Base-by-base conservation (phyloP, 2,329 filamentous ascomycete genomes). In the Cladosporium sp. region DNA sequence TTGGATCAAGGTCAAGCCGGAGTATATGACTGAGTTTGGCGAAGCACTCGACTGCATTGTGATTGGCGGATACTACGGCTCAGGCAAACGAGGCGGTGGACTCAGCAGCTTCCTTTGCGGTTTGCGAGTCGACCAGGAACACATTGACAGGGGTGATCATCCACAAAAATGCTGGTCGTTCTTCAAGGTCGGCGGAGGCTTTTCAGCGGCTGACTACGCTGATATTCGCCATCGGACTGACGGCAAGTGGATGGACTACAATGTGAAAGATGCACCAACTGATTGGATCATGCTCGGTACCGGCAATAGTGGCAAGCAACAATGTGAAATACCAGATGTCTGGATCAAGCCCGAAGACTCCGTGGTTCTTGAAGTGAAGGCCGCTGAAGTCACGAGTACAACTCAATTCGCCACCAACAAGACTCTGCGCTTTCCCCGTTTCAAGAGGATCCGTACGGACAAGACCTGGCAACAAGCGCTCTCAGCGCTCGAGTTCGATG, bases 1-100 rank as follows among this genome's bases (percentile, higher is more conserved):
- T 68, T 98, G 93, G 93, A 85, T 96, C 71, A 98, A 98, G 66
- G 91, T 98, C 7, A 98, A 98, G 62, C 93, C 93, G 1, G 93
- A 98, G 57, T 98, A 98, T 67, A 96, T 97, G 91, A 84, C 84
- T 2, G 92, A 95, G 55, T 95, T 93, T 65, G 93, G 93, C 54
- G 92, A 97, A 69, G 88, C 86, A 0, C 80, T 98, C 3, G 93
- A 98, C 65, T 89, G 90, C 57, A 73, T 96, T 12, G 77, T 98
- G 13, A 82, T 98, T 47, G 93, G 92, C 49, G 93, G 89, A 7
- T 97, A 95, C 69, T 98, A 88, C 65, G 93, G 93, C 12, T 88
- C 86, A 25, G 93, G 93, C 0, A 82, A 80, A 50, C 82, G 93
- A 41, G 93, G 93, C 42, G 93, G 92, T 35, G 80, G 72, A 2